These are phyloP conservation scores for Verticillium klebahnii DNA, from an alignment of 2,329 filamentous ascomycete species.

Conservation along the genomic window DNA sequence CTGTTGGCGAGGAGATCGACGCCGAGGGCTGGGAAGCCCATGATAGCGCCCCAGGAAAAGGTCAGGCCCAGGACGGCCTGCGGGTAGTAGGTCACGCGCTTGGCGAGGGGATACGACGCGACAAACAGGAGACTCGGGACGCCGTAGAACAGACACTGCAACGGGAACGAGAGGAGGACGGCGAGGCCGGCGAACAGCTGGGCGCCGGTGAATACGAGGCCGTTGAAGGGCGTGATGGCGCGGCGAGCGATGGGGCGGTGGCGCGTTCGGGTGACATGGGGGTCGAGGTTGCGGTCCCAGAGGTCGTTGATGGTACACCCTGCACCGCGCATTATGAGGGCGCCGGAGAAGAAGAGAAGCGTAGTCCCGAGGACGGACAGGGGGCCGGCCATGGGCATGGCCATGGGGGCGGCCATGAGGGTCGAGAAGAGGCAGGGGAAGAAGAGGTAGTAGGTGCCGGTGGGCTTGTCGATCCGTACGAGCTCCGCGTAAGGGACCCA, in stretches of 20 bases:
- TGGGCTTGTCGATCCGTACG: conserved; percentile 74
- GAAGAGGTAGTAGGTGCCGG: conserved; percentile 80
- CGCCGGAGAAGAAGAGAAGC: conserved; percentile 68
- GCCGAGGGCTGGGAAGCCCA: conserved; percentile 82
- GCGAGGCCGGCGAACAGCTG: conserved; percentile 71
- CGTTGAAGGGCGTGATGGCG: conserved; percentile 68
- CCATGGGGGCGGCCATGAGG: conserved; percentile 69
- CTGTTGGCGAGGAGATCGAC: conserved; percentile 65
- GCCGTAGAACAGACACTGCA: conserved; percentile 70
- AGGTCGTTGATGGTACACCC: conserved; percentile 89
- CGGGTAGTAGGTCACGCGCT: conserved; percentile 82
- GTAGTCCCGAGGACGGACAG: conserved; percentile 59
- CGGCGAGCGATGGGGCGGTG: conserved; percentile 76
- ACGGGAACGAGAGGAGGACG: conserved; percentile 71
- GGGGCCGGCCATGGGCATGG: conserved; percentile 55
- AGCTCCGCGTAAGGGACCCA: conserved; percentile 81
- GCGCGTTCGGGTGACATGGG: conserved; percentile 70
- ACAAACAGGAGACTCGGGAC: conserved; percentile 72
- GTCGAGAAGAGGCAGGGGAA: conserved; percentile 84
- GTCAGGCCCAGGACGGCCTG: conserved; percentile 79
- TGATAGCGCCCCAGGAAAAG: conserved; percentile 84
- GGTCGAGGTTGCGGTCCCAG: conserved; percentile 84
- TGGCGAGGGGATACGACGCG: conserved; percentile 73
- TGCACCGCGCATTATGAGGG: conserved; percentile 80
- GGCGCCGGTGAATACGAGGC: conserved; percentile 66